Evolutionary conservation across 495 filamentous ascomycete genomes (phyloP), one percentile per base, ranked within the genome.

Genomic region (Viridothelium virens): DNA sequence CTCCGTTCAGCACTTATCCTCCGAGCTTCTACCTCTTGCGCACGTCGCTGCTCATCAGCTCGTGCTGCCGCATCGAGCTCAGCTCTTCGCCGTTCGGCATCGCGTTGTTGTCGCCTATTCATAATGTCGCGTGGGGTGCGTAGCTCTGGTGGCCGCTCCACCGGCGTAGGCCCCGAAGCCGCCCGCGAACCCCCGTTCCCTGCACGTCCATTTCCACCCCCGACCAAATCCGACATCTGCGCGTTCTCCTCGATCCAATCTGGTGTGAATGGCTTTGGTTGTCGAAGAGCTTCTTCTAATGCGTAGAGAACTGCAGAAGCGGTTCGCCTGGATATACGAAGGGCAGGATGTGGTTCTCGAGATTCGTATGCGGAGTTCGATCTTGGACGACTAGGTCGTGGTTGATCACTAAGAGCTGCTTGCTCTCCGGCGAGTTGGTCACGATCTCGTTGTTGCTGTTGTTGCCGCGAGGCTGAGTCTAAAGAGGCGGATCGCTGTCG

Each of bases 181-280:
- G 75, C 70, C 63, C 75, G 73, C 61, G 74, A 65, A 48, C 75
- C 76, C 63, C 76, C 76, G 74, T 77, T 77, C 63, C 66, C 68
- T 39, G 74, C 73, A n/a, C 75, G 73, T 50, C 70, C 74, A 63
- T 68, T 71, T 14, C 73, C 73, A 6, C 84, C 83, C 71, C 82
- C 82, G 74, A 84, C 80, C 72, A 96, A 79, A 77, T 96, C 89
- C 70, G 94, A 87, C 94, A 98, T 97, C 69, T 87, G 84, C 71
- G 93, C 92, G 87, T 92, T 91, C 82, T 93, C 87, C 81, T 98
- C 94, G 64, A 87, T 84, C 53, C 85, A 81, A 74, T 96, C 92
- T 16, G 90, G 83, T 3, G 92, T 92, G 77, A 98, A 94, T 11
- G 85, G 82, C 66, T 91, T 83, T 1, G 94, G 93, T 47, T 86